Conservation (phyloP, 345 rosid genomes). For the Populus simonii region DNA sequence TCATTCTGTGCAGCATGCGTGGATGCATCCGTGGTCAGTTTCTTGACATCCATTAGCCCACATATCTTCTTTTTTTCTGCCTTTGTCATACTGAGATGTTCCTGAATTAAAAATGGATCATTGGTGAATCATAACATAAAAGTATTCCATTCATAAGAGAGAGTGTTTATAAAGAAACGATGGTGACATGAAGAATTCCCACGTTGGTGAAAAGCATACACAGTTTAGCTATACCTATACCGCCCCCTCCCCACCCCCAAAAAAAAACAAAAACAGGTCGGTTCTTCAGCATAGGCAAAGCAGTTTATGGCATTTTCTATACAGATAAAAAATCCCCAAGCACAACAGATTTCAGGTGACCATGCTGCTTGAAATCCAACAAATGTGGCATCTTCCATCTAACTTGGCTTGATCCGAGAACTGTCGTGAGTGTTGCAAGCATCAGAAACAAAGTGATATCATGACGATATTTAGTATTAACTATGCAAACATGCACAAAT, state of each 20-base stretch:
- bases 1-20: slow-evolving; percentile 90
- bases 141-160: background rate
- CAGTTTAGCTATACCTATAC: background rate
- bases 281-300: background rate
- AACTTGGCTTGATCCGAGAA: background rate
- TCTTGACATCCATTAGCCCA: slow-evolving; percentile 75
- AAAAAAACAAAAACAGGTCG: background rate
- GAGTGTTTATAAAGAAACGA: background rate
- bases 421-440: background rate
- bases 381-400: background rate
- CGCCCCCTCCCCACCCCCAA: background rate
- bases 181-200: background rate
- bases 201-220: too few species aligned
- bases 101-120: slow-evolving; percentile 45
- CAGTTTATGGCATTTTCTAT: background rate
- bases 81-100: slow-evolving; percentile 62
- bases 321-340: background rate
- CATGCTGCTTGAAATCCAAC: background rate
- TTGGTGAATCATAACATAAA: background rate
- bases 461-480: background rate
- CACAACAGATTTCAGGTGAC: background rate
- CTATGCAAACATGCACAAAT: background rate
- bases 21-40: slow-evolving; percentile 64
- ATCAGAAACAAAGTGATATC: background rate
- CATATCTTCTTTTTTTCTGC: slow-evolving; percentile 72